Evolutionary conservation across 1,284 basidiomycete species (phyloP), one percentile per base, ranked within the genome.

Genomic region (Ceratobasidium sp.): DNA sequence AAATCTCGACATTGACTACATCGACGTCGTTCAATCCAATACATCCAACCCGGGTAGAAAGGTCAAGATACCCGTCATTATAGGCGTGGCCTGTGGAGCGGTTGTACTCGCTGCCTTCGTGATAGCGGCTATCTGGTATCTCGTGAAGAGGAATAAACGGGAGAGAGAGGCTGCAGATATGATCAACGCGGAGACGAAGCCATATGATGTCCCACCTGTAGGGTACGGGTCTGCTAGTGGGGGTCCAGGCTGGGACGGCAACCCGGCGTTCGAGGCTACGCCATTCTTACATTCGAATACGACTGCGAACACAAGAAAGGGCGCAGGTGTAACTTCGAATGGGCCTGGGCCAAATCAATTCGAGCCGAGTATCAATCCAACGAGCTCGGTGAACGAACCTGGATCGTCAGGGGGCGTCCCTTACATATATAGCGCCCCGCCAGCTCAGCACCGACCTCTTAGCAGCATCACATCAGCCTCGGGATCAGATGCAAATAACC

Each of bases 381-480:
- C 65, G 19, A 67, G 65, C 50, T 67, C 65, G 65, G 65, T 67
- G 17, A 54, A 51, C 27, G 65, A 33, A 17, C 47, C 47, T 15
- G 65, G 65, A 51, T 48, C 27, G 17, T 67, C 65, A 15, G 53
- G 31, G 15, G 65, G 65, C n/a, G 48, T 19, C 15, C 22, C 45
- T n/a, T 54, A 29, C 27, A 33, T 31, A 17, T 22, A 53, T 41
- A 51, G 65, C 17, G 65, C 9, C 17, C n/a, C n/a, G n/a, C 22
- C 48, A 29, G 29, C 48, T 24, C 48, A 54, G 15, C 65, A 67
- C 44, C 65, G 54, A 27, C 50, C 65, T 9, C 27, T 67, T 11
- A 54, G 50, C 19, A 41, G n/a, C 17, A 17, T 67, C 14, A 67
- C 65, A 8, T 51, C 53, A 41, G 48, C 19, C 15, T 48, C 27